Evolutionary conservation across 169 alveolate genomes (phyloP).

Genomic region (Neospora caninum): DNA sequence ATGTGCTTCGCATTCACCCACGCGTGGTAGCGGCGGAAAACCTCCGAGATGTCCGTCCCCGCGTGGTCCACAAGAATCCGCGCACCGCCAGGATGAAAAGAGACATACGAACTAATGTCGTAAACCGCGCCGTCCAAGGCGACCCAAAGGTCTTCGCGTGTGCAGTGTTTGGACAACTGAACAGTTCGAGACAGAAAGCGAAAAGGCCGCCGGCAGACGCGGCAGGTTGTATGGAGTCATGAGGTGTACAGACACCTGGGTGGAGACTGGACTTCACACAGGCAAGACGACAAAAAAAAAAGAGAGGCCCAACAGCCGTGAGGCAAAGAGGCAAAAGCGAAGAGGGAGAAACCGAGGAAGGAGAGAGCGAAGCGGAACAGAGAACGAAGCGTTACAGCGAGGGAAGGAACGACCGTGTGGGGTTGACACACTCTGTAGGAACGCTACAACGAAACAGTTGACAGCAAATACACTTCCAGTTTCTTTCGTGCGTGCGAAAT

Average conservation of each 20-base stretch:
- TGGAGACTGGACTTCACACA: not conserved
- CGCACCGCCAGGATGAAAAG: constrained; percentile 72
- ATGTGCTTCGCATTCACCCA: constrained; percentile 67
- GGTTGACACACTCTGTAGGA: too few relatives aligned
- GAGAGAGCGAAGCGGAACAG: too few relatives aligned
- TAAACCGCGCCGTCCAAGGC: constrained; percentile 75
- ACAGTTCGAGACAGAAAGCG: not conserved
- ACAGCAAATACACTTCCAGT: too few relatives aligned
- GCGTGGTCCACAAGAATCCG: constrained; percentile 57
- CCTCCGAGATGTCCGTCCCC: constrained; percentile 64
- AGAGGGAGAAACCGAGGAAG: too few relatives aligned
- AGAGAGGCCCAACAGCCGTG: too few relatives aligned
- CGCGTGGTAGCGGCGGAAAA: constrained; percentile 63
- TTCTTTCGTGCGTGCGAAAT: too few relatives aligned
- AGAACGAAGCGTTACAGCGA: too few relatives aligned
- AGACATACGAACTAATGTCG: constrained; percentile 70
- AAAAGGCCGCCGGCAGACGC: not conserved
- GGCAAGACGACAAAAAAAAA: not conserved
- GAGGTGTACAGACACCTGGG: too few relatives aligned
- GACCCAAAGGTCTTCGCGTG: constrained; percentile 69
- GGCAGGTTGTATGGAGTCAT: too few relatives aligned
- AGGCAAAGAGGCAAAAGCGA: too few relatives aligned
- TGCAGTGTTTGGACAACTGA: constrained; percentile 74
- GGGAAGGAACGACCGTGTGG: too few relatives aligned
- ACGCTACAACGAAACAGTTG: too few relatives aligned